A percentile compares a stretch with the other conserved stretches of the same genome.
phyloP scores from a whole-genome alignment of 2,329 filamentous ascomycete genomes.

The Microcera coccophila region DNA sequence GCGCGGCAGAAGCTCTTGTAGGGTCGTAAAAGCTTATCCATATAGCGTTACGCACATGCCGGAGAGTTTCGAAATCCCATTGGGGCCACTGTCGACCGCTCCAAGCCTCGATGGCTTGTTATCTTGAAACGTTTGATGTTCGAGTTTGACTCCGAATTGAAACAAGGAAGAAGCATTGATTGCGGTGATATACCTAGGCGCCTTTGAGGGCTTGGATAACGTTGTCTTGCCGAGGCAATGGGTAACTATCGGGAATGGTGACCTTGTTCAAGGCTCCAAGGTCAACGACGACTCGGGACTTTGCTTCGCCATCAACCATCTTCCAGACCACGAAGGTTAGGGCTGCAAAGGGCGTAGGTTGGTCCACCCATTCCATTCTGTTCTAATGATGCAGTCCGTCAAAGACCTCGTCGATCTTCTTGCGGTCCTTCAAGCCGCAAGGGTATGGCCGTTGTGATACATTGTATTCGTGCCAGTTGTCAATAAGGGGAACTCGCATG shows the following conservation, averaged over 20 bases:
- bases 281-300: neutral
- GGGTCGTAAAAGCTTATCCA: neutral
- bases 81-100: neutral
- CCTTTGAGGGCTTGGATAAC: neutral
- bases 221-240: neutral
- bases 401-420: neutral
- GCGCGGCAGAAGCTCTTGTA: neutral
- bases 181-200: neutral
- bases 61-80: neutral
- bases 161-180: slow-evolving; percentile 1
- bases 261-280: neutral
- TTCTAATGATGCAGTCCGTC: neutral
- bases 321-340: neutral
- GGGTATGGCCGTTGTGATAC: neutral
- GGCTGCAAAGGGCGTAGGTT: neutral
- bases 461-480: neutral
- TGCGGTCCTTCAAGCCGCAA: neutral
- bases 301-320: slow-evolving; percentile 1
- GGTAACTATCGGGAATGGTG: neutral
- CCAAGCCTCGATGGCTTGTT: neutral
- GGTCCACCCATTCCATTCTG: neutral
- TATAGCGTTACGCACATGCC: neutral
- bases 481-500: neutral
- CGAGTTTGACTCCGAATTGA: neutral
- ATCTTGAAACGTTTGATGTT: neutral